phyloP scores from a whole-genome alignment of 495 filamentous ascomycete genomes.

The Hypoxylon trugodes region DNA sequence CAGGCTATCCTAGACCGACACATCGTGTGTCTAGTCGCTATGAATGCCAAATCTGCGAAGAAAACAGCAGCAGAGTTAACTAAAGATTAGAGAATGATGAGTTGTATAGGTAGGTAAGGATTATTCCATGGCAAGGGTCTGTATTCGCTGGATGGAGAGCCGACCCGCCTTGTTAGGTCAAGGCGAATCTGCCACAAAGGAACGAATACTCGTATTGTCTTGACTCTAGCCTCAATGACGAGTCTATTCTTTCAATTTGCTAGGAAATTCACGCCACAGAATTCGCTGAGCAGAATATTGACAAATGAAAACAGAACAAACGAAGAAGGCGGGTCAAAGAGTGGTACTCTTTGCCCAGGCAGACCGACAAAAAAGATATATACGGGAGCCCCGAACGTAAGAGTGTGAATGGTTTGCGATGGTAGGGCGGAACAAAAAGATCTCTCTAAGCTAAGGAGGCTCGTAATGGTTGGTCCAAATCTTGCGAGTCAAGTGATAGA shows the following conservation, averaged over 20 bases:
- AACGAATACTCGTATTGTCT: conserved; percentile 10
- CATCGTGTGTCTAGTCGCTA: conserved; percentile 29
- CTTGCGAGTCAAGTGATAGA: conserved; percentile 26
- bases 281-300: neutral
- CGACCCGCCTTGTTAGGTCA: conserved; percentile 1
- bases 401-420: conserved; percentile 1
- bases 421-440: conserved; percentile 25
- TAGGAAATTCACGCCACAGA: neutral
- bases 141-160: conserved; percentile 1
- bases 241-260: conserved; percentile 13
- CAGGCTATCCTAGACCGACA: conserved; percentile 34
- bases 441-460: conserved; percentile 9
- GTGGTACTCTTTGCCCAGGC: conserved; percentile 16
- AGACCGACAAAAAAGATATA: conserved; percentile 15
- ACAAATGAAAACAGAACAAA: conserved; percentile 22
- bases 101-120: conserved; percentile 19
- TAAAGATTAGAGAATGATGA: conserved; percentile 10
- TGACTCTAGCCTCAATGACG: conserved; percentile 17
- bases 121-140: conserved; percentile 26
- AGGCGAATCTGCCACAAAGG: conserved; percentile 22
- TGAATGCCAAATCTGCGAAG: conserved; percentile 17
- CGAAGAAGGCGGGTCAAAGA: conserved; percentile 8
- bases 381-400: conserved; percentile 23
- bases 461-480: conserved; percentile 2
- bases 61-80: conserved; percentile 14